Base-by-base conservation (phyloP, 768 basidiomycete species). In the Galerina marginata region DNA sequence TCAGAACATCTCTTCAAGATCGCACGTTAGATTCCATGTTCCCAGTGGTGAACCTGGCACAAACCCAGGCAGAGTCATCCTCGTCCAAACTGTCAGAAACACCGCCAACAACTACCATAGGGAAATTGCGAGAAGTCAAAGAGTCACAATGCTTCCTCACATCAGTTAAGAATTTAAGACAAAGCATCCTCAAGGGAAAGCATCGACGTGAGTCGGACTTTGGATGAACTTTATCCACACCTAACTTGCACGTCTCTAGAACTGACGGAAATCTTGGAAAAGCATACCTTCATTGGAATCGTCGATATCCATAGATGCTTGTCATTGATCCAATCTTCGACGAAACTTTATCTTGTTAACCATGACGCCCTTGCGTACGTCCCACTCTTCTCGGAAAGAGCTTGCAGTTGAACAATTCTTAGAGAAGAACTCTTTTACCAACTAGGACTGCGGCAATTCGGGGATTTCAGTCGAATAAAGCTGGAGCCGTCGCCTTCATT, bases 381-480 rank as follows among this genome's bases (percentile, higher is more conserved):
- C 25, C 20, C 42, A 47, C 20, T 46, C 52, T 10, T 9, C 15
- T 51, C 10, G 58, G 33, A 49, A 25, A n/a, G 25, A 10, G 6
- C 9, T n/a, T 4, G 4, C 40, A 15, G 9, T 20, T 48, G 14
- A 29, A 12, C 46, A 9, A 45, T 47, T 44, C 61, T 3, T 40
- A 97, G 95, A 0, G 95, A 97, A 68, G 95, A 97, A 66, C 80
- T 97, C 37, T 96, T 99, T 72, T 98, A 97, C 74, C 97, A 99
- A 69, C 83, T 99, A 6, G 93, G 87, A 2, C 75, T 99, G 26
- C 82, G 93, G 15, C 96, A 99, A 72, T 99, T 99, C 68, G 93
- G 95, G 2, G 84, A 91, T 61, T 85, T 91, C 62, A 82, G 85
- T 60, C 82, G 86, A 20, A 75, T 98, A 52, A 89, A 88, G 62